Base-by-base conservation (phyloP, 768 basidiomycete genomes). In the Boletellus sp. region DNA sequence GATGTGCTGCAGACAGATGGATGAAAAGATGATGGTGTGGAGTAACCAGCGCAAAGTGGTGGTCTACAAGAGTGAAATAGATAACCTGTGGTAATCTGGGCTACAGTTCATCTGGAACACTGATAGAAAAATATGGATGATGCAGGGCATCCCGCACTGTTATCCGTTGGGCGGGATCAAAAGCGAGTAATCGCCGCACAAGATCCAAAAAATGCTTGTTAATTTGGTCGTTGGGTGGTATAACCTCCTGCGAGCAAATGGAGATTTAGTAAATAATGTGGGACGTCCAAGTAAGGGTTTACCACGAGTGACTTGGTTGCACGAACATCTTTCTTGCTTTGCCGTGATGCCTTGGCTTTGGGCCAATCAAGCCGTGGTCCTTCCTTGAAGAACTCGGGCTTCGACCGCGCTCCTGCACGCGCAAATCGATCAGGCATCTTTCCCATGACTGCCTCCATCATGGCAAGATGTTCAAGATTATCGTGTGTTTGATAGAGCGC, bases 371-470 rank as follows among this genome's bases (percentile, higher is more conserved):
- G 79, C 61, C 85, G 88, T 55, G 76, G 70, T 26, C 82, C 85
- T 19, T 89, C 87, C 65, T 89, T 92, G 77, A 99, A 97, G 69
- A 90, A 96, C 63, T 98, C 94, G 8, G 92, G 84, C 61, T 94
- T 94, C 43, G 84, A 81, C 41, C 87, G 78, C 9, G 85, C 81
- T 16, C 86, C 87, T 38, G 78, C 76, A 37, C 86, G 78, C 34
- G 83, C 81, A 63, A 95, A 92, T 6, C 85, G 83, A 44, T 88
- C 84, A 0, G 94, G 91, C 87, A 98, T 94, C 73, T 89, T 90
- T 51, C 95, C 95, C 90, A 98, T 97, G 34, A 98, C 96, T 67
- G 90, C 86, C 67, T 98, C 94, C 96, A 99, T 99, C 96, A 99
- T 99, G 35, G 95, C 96, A 13, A 99, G 82, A 70, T 99, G 96